phyloP scores from a whole-genome alignment of 106 monocot species.

The Triglochin maritima region DNA sequence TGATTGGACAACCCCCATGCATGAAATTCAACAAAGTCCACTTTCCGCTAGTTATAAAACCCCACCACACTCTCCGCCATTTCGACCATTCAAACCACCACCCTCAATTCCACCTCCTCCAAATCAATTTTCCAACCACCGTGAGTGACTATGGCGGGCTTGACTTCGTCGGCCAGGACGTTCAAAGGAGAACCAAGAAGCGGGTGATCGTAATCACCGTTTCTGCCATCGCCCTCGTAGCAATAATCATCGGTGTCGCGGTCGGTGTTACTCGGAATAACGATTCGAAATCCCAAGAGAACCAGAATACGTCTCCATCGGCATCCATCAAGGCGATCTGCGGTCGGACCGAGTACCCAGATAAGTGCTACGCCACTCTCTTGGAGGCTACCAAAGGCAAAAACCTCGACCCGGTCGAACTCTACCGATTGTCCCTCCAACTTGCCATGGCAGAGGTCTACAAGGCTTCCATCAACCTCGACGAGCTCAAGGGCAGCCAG shows the following conservation, averaged over 20 bases:
- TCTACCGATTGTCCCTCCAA: neutral
- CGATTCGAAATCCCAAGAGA: neutral
- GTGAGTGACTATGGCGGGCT: neutral
- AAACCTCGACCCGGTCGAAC: neutral
- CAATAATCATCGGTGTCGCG: slow-evolving; percentile 9
- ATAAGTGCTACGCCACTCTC: slow-evolving; percentile 6
- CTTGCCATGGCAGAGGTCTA: slow-evolving; percentile 8
- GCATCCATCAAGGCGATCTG: slow-evolving; percentile 4
- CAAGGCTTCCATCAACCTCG: neutral
- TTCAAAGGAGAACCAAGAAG: slow-evolving; percentile 1
- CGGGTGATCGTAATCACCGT: slow-evolving; percentile 6
- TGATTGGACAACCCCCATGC: too few relatives aligned
- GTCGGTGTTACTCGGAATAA: neutral
- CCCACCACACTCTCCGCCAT: neutral
- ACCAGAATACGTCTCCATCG: neutral
- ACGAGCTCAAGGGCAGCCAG: neutral
- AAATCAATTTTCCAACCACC: neutral
- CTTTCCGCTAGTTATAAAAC: neutral
- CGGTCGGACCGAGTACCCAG: neutral
- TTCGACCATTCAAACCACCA: neutral
- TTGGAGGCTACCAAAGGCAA: neutral
- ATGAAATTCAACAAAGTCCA: neutral
- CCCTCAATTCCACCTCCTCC: neutral
- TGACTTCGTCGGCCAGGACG: slow-evolving; percentile 5
- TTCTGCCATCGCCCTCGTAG: slow-evolving; percentile 6